These are phyloP conservation scores for Dendryphion nanum DNA, from an alignment of 2,329 filamentous ascomycete species.

Conservation along the genomic window DNA sequence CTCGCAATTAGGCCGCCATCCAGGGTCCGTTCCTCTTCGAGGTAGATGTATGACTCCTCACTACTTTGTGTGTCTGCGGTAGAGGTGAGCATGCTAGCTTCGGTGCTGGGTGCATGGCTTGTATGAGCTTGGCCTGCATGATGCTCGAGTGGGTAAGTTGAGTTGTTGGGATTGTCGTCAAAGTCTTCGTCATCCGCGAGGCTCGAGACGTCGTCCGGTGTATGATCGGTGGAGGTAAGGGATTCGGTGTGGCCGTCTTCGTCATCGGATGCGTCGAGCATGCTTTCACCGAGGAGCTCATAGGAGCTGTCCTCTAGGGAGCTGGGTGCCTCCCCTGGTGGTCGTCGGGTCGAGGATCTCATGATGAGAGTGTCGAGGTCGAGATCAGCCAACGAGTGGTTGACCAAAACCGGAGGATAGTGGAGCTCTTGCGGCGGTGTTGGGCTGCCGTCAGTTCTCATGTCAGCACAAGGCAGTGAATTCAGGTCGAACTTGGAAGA, in stretches of 20 bases:
- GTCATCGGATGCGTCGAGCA: conserved; percentile 35
- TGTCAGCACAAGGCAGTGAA: conserved; percentile 23
- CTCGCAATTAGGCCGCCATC: conserved; percentile 10
- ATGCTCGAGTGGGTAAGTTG: conserved; percentile 13
- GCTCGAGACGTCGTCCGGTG: conserved; percentile 33
- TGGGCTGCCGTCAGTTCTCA: conserved; percentile 17
- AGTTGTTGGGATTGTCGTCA: conserved; percentile 20
- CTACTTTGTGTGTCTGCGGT: conserved; percentile 22
- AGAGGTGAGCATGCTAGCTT: conserved; percentile 32
- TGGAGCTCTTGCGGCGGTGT: conserved; percentile 24
- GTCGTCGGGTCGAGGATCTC: conserved; percentile 24
- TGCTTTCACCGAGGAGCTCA: conserved; percentile 30
- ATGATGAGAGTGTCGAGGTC: conserved; percentile 37
- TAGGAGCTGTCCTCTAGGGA: conserved; percentile 39
- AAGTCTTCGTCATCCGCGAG: conserved; percentile 32
- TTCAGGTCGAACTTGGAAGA: too few species aligned
- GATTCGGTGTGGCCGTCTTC: conserved; percentile 39
- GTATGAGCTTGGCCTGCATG: conserved; percentile 7
- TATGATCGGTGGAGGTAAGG: conserved; percentile 34
- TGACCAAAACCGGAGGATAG: conserved; percentile 31
- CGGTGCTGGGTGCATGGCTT: conserved; percentile 8
- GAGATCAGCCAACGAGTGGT: conserved; percentile 28
- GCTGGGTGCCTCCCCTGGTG: conserved; percentile 23
- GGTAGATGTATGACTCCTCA: conserved; percentile 17
- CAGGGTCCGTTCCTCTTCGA: conserved; percentile 22